Evolutionary conservation across 2,329 filamentous ascomycete genomes (phyloP).

Genomic region (Fusarium sororula): DNA sequence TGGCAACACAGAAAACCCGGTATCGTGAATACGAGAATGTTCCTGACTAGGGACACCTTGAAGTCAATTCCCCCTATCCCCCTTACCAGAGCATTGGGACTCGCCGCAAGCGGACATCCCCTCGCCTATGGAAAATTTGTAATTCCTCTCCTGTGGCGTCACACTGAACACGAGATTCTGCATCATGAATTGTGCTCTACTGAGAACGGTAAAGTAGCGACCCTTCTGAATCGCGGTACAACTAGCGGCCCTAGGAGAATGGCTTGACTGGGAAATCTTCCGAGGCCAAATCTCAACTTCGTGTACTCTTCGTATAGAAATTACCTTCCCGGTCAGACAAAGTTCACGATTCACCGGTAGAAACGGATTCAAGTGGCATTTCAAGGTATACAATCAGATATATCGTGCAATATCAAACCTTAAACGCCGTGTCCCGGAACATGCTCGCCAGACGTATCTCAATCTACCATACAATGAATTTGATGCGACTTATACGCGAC

Average conservation of each 20-base stretch:
- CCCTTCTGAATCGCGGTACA: not conserved
- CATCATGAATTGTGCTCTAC: not conserved
- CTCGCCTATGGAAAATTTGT: not conserved
- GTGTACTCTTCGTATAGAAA: constrained; percentile 17
- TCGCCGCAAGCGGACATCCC: not conserved
- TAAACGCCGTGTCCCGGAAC: constrained; percentile 5
- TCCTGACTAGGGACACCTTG: constrained; percentile 15
- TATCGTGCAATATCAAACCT: not conserved
- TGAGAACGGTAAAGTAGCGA: not conserved
- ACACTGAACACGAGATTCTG: constrained; percentile 3
- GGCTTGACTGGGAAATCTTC: not conserved
- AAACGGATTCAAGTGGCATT: not conserved
- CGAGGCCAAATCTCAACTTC: not conserved
- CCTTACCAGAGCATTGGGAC: not conserved
- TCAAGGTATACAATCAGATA: not conserved
- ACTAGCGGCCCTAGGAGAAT: not conserved
- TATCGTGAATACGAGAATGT: constrained; percentile 30
- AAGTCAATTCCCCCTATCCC: constrained; percentile 8
- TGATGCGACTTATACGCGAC: not conserved
- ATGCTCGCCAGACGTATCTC: not conserved
- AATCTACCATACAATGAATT: not conserved
- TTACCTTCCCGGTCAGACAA: not conserved
- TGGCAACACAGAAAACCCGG: constrained; percentile 9
- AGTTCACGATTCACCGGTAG: not conserved
- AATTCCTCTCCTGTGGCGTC: constrained; percentile 2